Base-by-base conservation (phyloP, 805 yeast species). In the Candida chauliodis region DNA sequence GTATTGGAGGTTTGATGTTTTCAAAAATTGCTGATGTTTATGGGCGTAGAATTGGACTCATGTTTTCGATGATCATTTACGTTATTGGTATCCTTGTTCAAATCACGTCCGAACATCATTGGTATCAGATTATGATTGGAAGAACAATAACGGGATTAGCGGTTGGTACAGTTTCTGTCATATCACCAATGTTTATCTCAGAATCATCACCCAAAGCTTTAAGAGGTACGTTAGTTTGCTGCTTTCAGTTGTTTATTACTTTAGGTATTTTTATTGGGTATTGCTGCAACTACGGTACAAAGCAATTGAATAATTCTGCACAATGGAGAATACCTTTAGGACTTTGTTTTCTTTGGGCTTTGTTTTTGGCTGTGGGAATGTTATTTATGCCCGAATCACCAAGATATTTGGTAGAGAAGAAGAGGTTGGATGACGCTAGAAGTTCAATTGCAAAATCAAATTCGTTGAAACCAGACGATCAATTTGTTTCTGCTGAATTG, bases 271-370 rank as follows among this genome's bases (percentile, higher is more conserved):
- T 81, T 56, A 59, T 81, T 43, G 89, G 88, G 53, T 79, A 79
- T 65, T 74, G 84, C 61, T 69, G 79, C 32, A 78, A 77, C 39
- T 81, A 68, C 55, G 87, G 82, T 48, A 78, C 86, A 43, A 74
- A 76, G 65, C 36, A 50, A 36, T 62, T 56, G 35, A 20, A 43
- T 18, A 72, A 69, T 53, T 72, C 79, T 10, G 64, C 71, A 47
- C 79, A 77, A 56, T 82, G 88, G 87, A 71, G 84, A 68, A 72
- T 79, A 45, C 86, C 87, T 37, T 63, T 81, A 50, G 78, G 76
- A 29, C 56, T 78, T 41, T 69, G 75, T 52, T 71, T 70, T 45
- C 72, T 63, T 52, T 66, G 83, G 82, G 75, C 78, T 51, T 50
- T 63, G 36, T 51, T 75, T 34, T 66, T 75, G 67, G 61, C 71